Evolutionary conservation across 2,329 filamentous ascomycete genomes (phyloP), one percentile per base, ranked within the genome.

Genomic region (Albophoma yamanashiensis): DNA sequence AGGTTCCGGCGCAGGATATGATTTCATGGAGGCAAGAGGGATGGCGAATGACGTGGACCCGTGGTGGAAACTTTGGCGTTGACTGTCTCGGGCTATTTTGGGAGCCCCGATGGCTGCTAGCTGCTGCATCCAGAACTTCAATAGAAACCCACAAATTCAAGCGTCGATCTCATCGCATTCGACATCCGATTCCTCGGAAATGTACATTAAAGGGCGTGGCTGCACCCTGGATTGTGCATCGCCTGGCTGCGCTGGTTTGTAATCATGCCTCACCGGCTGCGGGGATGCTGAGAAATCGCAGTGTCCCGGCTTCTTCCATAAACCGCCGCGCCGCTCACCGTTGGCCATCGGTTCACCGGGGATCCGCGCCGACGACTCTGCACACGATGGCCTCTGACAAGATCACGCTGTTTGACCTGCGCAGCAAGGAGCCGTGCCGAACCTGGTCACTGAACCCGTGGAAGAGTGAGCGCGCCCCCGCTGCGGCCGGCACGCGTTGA

Each of bases 401-500:
- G 52, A 74, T 87, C 43, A 73, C 82, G 11, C 69, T 90, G 1
- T 88, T 83, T 64, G 87, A 90, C 68, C 70, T 90, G 3, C 82
- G 86, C 3, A 84, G 77, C 71, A 80, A 76, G 67, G 72, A 64
- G 31, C 69, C 74, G 25, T 75, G 74, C 20, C 70, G 74, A 45
- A 73, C 72, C 9, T 90, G 88, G 88, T 87, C 86, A 1, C 73
- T 82, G 55, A 91, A 90, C 68, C 82, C 87, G 0, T 90, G 86
- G 87, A 90, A 88, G 73, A 84, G 86, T 87, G 73, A 66, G 68
- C 14, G 4, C 57, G 8, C 34, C 25, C 39, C 6, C 45, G 7
- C 6, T 27, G 43, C 15, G 22, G 45, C 9, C 20, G 3, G 5
- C 5, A 3, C 27, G 5, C 5, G 47, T 9, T 50, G 14, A 31